phyloP scores from a whole-genome alignment of 164 flowering plant species.

The Aristolochia contorta region DNA sequence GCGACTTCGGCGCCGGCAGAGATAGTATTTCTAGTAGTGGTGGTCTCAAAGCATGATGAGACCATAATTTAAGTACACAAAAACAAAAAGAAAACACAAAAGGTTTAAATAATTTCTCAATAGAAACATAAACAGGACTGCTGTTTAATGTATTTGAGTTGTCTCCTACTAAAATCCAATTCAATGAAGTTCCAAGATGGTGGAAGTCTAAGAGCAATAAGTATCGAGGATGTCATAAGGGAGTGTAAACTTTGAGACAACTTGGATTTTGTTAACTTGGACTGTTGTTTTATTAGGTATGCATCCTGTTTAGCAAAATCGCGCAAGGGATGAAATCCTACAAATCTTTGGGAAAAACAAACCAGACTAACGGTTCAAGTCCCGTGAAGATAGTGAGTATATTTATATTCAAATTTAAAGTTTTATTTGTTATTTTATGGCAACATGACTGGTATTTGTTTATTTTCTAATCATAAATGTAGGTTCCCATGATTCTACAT shows the following conservation, averaged over 20 bases:
- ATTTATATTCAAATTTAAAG: background rate
- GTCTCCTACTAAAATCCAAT: conserved; percentile 5
- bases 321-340: background rate
- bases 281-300: background rate
- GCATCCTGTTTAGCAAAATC: background rate
- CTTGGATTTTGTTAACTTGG: background rate
- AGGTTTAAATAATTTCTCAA: too few relatives aligned
- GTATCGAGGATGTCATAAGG: background rate
- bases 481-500: background rate
- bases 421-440: background rate
- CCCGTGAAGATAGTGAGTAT: background rate
- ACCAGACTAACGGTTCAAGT: background rate
- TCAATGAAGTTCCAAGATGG: background rate
- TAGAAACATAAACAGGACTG: too few relatives aligned
- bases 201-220: conserved; percentile 14
- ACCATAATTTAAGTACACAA: too few relatives aligned
- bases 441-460: background rate
- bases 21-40: too few relatives aligned
- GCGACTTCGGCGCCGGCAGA: too few relatives aligned
- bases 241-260: background rate
- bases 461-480: background rate
- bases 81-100: too few relatives aligned
- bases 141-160: too few relatives aligned
- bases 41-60: too few relatives aligned
- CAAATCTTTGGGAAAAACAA: background rate